Evolutionary conservation across 2,329 filamentous ascomycete species (phyloP).

Genomic region (Leptographium wingfieldii): DNA sequence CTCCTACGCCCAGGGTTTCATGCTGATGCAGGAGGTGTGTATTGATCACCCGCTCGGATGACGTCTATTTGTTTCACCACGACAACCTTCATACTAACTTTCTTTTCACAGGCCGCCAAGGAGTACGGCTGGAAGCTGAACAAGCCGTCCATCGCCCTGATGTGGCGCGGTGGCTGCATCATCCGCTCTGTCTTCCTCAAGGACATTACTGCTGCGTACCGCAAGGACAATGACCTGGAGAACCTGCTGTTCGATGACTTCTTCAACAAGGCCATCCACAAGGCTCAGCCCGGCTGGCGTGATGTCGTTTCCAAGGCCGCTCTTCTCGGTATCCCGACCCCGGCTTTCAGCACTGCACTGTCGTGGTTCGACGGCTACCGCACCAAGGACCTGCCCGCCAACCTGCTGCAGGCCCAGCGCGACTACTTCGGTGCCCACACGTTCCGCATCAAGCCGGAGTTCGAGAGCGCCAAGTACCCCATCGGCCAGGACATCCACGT

Average conservation of each 20-base stretch:
- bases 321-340: conserved; percentile 88
- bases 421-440: conserved; percentile 98
- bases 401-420: conserved; percentile 96
- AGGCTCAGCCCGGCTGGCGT: conserved; percentile 85
- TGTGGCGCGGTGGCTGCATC: conserved; percentile 99
- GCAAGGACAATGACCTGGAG: conserved; percentile 84
- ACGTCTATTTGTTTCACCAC: too few species aligned
- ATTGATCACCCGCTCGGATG: background rate
- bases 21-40: conserved; percentile 95
- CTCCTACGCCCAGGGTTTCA: conserved; percentile 98
- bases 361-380: conserved; percentile 99
- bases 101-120: conserved; percentile 59
- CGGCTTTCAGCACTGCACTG: conserved; percentile 91
- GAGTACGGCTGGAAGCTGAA: conserved; percentile 98
- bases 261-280: conserved; percentile 99
- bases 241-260: conserved; percentile 98
- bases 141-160: conserved; percentile 98
- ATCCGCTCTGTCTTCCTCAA: conserved; percentile 99
- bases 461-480: conserved; percentile 65
- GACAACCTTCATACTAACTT: conserved; percentile 3
- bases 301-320: conserved; percentile 84
- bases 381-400: conserved; percentile 92
- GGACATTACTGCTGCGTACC: conserved; percentile 97
- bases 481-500: conserved; percentile 87
- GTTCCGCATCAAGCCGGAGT: conserved; percentile 76